These are phyloP conservation scores for Toxoplasma gondii DNA, from an alignment of 169 alveolate genomes.

Conservation along the genomic window DNA sequence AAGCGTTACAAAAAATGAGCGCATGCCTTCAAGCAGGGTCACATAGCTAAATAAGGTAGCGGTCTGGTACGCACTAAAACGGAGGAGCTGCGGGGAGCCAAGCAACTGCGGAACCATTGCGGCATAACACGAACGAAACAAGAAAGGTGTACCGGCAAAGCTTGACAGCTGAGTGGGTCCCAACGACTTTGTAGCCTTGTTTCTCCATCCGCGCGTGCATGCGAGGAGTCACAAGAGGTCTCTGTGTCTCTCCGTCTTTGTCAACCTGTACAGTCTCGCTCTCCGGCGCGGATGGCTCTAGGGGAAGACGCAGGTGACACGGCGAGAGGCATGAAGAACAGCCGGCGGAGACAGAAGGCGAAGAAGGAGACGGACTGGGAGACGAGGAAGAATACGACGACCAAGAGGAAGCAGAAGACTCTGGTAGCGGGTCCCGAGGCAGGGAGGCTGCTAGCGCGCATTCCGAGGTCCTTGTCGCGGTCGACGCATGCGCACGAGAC, in stretches of 20 bases:
- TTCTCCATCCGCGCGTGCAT: slow-evolving; percentile 65
- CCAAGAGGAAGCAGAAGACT: not conserved
- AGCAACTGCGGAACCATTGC: too few species aligned
- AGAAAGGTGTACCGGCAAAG: slow-evolving; percentile 85
- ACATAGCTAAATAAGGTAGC: too few species aligned
- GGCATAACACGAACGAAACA: too few species aligned
- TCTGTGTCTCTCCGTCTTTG: not conserved
- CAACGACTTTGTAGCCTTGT: slow-evolving; percentile 86
- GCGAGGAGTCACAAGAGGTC: slow-evolving; percentile 62
- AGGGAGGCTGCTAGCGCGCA: not conserved
- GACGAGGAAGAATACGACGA: not conserved
- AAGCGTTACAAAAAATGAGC: too few species aligned
- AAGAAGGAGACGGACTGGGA: not conserved
- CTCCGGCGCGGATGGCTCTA: not conserved
- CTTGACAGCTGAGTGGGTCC: slow-evolving; percentile 91
- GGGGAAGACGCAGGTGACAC: not conserved
- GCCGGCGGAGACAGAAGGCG: not conserved
- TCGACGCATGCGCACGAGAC: not conserved
- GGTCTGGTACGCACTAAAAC: too few species aligned
- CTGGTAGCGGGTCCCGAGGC: not conserved
- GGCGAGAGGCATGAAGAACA: not conserved
- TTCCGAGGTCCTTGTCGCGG: not conserved
- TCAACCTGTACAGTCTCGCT: not conserved
- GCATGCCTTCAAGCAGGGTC: too few species aligned
- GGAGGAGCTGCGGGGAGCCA: too few species aligned